Conservation (phyloP, 345 rosid species). For the Heritiera littoralis region DNA sequence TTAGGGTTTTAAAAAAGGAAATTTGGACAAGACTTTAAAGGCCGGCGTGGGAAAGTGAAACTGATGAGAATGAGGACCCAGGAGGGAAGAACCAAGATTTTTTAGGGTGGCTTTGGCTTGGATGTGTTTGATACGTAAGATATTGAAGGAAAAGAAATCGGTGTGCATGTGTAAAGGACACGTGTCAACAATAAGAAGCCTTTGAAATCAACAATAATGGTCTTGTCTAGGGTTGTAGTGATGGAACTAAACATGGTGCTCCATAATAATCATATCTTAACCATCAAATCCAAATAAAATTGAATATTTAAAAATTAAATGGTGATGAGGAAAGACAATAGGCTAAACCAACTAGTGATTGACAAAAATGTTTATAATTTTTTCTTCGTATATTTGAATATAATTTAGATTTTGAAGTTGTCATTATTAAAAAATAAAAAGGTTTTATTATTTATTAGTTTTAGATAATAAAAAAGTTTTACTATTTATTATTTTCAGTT, state of each 20-base stretch:
- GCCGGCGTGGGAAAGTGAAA: neutral
- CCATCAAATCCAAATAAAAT: no score
- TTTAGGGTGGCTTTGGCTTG: neutral
- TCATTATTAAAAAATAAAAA: no score
- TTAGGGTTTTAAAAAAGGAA: slow-evolving; percentile 9
- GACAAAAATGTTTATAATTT: no score
- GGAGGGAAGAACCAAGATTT: slow-evolving; percentile 9
- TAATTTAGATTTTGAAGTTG: no score
- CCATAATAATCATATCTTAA: no score
- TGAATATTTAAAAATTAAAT: no score
- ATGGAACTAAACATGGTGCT: slow-evolving; percentile 10
- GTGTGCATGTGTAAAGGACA: neutral
- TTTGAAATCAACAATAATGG: neutral
- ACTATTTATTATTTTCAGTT: no score
- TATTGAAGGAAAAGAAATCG: neutral
- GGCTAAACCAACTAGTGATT: no score
- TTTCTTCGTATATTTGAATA: no score
- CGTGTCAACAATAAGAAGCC: slow-evolving; percentile 9
- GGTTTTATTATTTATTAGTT: no score
- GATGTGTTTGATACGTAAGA: slow-evolving; percentile 4
- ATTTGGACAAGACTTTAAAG: slow-evolving; percentile 1
- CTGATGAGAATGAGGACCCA: neutral
- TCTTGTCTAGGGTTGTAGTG: slow-evolving; percentile 20
- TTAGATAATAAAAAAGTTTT: no score
- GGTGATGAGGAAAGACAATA: no score